A percentile compares a stretch with the other conserved stretches of the same genome.
phyloP scores from a whole-genome alignment of 139 green algal species.

The Closterium sp. region DNA sequence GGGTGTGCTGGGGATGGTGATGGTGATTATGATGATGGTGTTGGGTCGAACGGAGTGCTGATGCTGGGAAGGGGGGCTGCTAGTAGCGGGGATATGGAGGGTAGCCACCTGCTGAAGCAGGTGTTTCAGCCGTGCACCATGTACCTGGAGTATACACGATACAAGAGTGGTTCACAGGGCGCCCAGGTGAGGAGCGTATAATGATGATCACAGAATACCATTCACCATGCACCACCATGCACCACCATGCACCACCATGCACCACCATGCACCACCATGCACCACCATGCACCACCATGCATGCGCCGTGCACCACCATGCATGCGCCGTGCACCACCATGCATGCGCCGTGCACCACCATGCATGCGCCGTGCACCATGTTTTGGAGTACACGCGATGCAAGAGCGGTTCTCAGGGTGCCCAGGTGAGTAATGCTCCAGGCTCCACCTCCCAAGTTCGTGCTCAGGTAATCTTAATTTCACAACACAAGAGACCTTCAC shows the following conservation, averaged over 20 bases:
- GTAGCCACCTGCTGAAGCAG: conserved; percentile 9
- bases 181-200: conserved; percentile 13
- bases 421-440: conserved; percentile 19
- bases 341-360: too few relatives aligned
- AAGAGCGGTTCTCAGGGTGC: conserved; percentile 2
- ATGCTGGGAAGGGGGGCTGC: background rate
- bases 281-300: too few relatives aligned
- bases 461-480: too few relatives aligned
- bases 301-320: too few relatives aligned
- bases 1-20: background rate
- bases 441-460: too few relatives aligned
- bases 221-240: too few relatives aligned
- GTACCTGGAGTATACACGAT: conserved; percentile 37
- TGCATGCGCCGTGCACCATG: conserved; percentile 10
- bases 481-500: too few relatives aligned
- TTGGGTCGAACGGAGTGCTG: background rate
- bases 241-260: too few relatives aligned
- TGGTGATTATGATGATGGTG: background rate
- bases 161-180: conserved; percentile 16
- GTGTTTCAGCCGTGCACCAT: conserved; percentile 52
- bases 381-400: conserved; percentile 36
- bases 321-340: too few relatives aligned
- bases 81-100: background rate
- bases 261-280: too few relatives aligned
- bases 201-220: too few relatives aligned